Evolutionary conservation across 2,329 filamentous ascomycete genomes (phyloP).

Genomic region (Pyricularia sp.): DNA sequence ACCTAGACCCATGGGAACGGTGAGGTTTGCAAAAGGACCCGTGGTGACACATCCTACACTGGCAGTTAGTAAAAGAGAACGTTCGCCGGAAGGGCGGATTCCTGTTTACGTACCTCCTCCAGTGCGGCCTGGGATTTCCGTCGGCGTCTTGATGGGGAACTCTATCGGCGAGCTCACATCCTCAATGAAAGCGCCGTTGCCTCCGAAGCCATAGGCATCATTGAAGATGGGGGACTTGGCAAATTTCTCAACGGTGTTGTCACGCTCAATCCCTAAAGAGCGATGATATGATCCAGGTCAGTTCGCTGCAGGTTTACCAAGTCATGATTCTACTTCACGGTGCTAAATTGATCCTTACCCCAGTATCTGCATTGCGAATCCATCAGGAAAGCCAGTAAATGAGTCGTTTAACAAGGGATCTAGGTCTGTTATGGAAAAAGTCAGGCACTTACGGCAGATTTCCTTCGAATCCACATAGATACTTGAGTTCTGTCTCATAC

Average conservation of each 20-base stretch:
- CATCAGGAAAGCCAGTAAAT: background rate
- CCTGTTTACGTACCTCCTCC: background rate
- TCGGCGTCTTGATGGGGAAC: background rate
- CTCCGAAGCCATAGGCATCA: background rate
- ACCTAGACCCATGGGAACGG: constrained; percentile 1
- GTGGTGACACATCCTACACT: background rate
- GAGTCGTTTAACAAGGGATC: background rate
- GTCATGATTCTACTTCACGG: background rate
- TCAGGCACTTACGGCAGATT: constrained; percentile 1
- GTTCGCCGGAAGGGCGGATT: background rate
- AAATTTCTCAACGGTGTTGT: background rate
- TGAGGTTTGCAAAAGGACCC: constrained; percentile 3
- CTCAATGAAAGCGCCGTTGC: constrained; percentile 4
- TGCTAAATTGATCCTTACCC: background rate
- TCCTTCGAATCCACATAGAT: background rate
- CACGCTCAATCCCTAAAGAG: background rate
- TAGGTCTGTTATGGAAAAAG: background rate
- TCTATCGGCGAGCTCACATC: background rate
- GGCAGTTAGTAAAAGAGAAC: background rate
- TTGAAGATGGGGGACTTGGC: constrained; percentile 1
- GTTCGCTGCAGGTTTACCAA: background rate
- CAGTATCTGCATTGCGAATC: background rate
- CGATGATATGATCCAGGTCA: background rate
- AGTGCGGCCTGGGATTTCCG: background rate
- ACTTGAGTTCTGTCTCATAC: background rate